Conservation (phyloP, 441 rosid genomes). For the Euphorbia corollata region DNA sequence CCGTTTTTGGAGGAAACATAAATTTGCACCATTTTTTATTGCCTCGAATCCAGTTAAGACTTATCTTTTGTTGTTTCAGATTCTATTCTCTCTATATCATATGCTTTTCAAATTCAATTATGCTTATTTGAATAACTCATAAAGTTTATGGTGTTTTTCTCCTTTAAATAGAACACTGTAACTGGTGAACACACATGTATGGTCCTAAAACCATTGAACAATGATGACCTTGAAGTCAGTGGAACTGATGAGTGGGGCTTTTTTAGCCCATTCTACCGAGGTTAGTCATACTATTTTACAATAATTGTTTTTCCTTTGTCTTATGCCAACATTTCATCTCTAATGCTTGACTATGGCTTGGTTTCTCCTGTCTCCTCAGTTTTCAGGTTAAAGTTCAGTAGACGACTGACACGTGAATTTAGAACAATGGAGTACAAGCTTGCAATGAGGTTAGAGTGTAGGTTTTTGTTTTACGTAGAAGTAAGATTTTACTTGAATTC, state of each 20-base stretch:
- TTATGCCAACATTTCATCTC: neutral
- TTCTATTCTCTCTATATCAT: neutral
- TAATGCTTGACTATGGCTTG: slow-evolving; percentile 11
- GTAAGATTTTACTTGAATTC: slow-evolving; percentile 12
- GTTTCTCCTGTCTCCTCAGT: slow-evolving; percentile 34
- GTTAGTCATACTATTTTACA: slow-evolving; percentile 33
- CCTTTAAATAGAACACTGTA: slow-evolving; percentile 56
- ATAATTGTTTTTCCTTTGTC: neutral
- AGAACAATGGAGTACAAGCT: slow-evolving; percentile 79
- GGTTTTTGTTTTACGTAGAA: slow-evolving; percentile 12
- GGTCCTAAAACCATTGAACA: slow-evolving; percentile 77
- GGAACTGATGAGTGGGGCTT: slow-evolving; percentile 75
- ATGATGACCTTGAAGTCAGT: slow-evolving; percentile 51
- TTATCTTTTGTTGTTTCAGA: slow-evolving; percentile 4
- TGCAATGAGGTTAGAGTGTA: slow-evolving; percentile 71
- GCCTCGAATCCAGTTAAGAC: slow-evolving; percentile 83
- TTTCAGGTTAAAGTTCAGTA: slow-evolving; percentile 62
- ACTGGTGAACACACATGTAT: slow-evolving; percentile 95
- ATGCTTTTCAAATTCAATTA: slow-evolving; percentile 1
- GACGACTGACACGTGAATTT: slow-evolving; percentile 51
- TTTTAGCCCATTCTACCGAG: slow-evolving; percentile 85
- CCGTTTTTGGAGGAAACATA: slow-evolving; percentile 91
- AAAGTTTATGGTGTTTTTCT: slow-evolving; percentile 17
- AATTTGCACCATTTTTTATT: slow-evolving; percentile 84
- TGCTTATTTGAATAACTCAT: slow-evolving; percentile 13